Base-by-base conservation (phyloP, 2,329 filamentous ascomycete genomes). In the Ophiostoma piceae region DNA sequence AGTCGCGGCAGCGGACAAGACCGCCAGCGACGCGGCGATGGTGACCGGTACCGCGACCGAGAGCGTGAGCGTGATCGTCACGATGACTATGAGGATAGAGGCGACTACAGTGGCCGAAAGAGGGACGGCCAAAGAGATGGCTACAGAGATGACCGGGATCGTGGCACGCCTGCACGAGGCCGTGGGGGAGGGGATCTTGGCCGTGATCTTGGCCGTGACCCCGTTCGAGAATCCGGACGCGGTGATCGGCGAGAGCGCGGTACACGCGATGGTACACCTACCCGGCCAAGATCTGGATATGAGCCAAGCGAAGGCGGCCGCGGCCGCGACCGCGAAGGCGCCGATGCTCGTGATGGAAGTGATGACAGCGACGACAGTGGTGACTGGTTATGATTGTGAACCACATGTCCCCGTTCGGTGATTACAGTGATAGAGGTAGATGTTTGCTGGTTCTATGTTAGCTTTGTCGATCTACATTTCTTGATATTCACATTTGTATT, bases 291-390 rank as follows among this genome's bases (percentile, higher is more conserved):
- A 26, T n/a, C 51, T 11, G 51, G 51, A 8, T 26, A 60, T 32
- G 57, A 60, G 57, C 26, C 51, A 22, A 57, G 51, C n/a, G 51
- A 57, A 9, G n/a, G 51, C n/a, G 51, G 51, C n/a, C 51, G n/a
- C 12, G 51, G 51, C 7, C 51, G n/a, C 9, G 51, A 57, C 16
- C 16, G 43, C 43, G 43, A 47, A 19, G 16, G 43, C 43, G 43
- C 19, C 16, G 43, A n/a, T 19, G 43, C 43, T 26, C 51, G 51
- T 57, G n/a, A 26, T 12, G 51, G n/a, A 12, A 22, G 22, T 29
- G 51, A 22, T 57, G 51, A 57, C 9, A 57, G 43, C 16, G 43
- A 47, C 19, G 43, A 9, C 5, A 47, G 43, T 47, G 43, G 19
- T 47, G 43, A 2, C 6, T 47, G 43, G 43, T 16, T 5, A n/a